phyloP scores from a whole-genome alignment of 176 grass and related monocot genomes.

The Stipa capillata region DNA sequence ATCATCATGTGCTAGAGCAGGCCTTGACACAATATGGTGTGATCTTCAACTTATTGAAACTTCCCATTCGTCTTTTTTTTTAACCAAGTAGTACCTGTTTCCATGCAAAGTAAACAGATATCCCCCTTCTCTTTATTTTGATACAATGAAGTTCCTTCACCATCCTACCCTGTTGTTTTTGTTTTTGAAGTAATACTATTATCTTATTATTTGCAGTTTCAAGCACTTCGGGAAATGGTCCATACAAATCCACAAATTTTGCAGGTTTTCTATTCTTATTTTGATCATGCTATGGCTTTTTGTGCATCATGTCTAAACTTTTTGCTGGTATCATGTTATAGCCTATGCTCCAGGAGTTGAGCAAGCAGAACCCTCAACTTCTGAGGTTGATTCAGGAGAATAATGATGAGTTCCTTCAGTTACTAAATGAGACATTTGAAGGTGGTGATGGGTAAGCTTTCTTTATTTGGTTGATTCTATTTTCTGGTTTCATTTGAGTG shows the following conservation, averaged over 20 bases:
- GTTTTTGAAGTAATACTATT: slow-evolving; percentile 15
- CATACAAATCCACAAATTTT: slow-evolving; percentile 95
- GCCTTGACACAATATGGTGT: not conserved
- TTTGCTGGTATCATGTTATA: slow-evolving; percentile 32
- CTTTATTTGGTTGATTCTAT: not conserved
- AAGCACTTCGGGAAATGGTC: slow-evolving; percentile 83
- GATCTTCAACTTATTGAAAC: not conserved
- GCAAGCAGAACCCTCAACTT: slow-evolving; percentile 91
- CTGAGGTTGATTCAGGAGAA: slow-evolving; percentile 89
- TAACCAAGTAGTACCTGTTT: not conserved
- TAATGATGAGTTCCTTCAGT: slow-evolving; percentile 86
- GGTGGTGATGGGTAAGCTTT: slow-evolving; percentile 56
- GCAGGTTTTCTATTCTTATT: slow-evolving; percentile 46
- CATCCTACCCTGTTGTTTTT: not conserved
- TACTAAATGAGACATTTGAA: slow-evolving; percentile 78
- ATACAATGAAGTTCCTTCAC: not conserved
- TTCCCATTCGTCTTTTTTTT: not conserved
- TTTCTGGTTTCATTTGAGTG: not conserved
- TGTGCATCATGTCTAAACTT: not conserved
- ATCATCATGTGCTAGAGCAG: slow-evolving; percentile 2
- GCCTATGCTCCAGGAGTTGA: slow-evolving; percentile 95
- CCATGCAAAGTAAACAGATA: not conserved
- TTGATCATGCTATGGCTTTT: slow-evolving; percentile 8
- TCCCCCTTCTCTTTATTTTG: not conserved
- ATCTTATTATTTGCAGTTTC: slow-evolving; percentile 61